Evolutionary conservation across 129 eudicot species (phyloP), one percentile per base, ranked within the genome.

Genomic region (Glebionis coronaria): DNA sequence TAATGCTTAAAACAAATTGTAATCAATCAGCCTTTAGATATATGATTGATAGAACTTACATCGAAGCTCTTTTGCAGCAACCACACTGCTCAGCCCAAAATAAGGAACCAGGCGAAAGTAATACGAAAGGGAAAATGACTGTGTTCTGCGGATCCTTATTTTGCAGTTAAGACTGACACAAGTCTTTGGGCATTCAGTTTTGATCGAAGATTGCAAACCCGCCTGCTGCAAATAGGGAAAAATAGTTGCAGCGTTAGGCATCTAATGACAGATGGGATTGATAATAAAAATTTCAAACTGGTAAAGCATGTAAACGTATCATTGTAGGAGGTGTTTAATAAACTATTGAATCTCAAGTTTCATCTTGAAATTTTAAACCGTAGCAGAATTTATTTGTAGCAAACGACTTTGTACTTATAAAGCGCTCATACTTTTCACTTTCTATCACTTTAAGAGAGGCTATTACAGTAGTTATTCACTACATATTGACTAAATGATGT

Each of bases 141-240:
- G 0, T 20, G 42, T 15, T 44, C 9, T 20, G 38, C 68, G 68
- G 11, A 19, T 4, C 68, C 27, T 38, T 4, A 31, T 38, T 60
- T 35, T 14, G 25, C 21, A 4, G 2, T 60, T 7, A 9, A 4
- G 9, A 4, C 18, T 16, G 13, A 35, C 42, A 35, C 42, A 35
- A 35, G 42, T 35, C 27, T 38, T 42, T 19, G 52, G 7, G 29
- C 3, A 5, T 9, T 44, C 54, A 21, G 5, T 19, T 40, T 20
- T 29, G 55, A 44, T 42, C 19, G 68, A 44, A 42, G 10, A 15
- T 44, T 62, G 53, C 38, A 62, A 61, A 61, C n/a, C 23, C 13
- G 12, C 28, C 9, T 54, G 20, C 59, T 54, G 59, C 68, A 44
- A 5, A 35, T 35, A 8, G 42, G 42, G 42, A 1, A 35, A 19